Conservation (phyloP, 768 basidiomycete genomes). For the Boletus patriciae region DNA sequence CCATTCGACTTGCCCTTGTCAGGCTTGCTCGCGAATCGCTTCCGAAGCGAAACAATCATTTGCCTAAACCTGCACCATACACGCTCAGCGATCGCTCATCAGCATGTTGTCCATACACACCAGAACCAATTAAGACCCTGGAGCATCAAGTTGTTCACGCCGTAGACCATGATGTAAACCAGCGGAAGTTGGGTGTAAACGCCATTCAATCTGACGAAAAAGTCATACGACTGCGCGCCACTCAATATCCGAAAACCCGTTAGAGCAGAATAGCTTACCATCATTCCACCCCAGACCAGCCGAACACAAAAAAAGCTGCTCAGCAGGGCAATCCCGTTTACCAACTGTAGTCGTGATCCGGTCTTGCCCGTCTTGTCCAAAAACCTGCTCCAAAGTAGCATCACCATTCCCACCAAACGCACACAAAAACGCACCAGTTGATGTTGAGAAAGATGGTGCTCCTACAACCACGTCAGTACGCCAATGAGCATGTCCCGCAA, state of each 20-base stretch:
- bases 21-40: slow-evolving; percentile 49
- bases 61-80: slow-evolving; percentile 55
- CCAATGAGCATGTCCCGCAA: not conserved
- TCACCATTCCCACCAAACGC: not conserved
- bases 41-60: slow-evolving; percentile 66
- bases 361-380: slow-evolving; percentile 75
- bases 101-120: slow-evolving; percentile 40
- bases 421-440: slow-evolving; percentile 60
- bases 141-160: slow-evolving; percentile 60
- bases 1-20: slow-evolving; percentile 11
- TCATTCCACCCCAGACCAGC: slow-evolving; percentile 65
- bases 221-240: slow-evolving; percentile 56
- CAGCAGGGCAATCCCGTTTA: slow-evolving; percentile 72
- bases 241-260: slow-evolving; percentile 2
- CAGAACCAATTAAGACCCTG: slow-evolving; percentile 79
- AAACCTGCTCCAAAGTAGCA: slow-evolving; percentile 46
- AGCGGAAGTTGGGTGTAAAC: slow-evolving; percentile 56
- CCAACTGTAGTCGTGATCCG: slow-evolving; percentile 61
- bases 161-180: slow-evolving; percentile 51
- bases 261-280: slow-evolving; percentile 23
- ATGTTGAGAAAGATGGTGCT: slow-evolving; percentile 87
- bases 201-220: slow-evolving; percentile 57
- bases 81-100: not conserved
- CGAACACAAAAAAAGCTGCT: slow-evolving; percentile 67
- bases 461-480: slow-evolving; percentile 34